A percentile compares a stretch with the other conserved stretches of the same genome.
Evolutionary conservation across 202 grass and related monocot species (phyloP).

Genomic region (Carex arenaria): DNA sequence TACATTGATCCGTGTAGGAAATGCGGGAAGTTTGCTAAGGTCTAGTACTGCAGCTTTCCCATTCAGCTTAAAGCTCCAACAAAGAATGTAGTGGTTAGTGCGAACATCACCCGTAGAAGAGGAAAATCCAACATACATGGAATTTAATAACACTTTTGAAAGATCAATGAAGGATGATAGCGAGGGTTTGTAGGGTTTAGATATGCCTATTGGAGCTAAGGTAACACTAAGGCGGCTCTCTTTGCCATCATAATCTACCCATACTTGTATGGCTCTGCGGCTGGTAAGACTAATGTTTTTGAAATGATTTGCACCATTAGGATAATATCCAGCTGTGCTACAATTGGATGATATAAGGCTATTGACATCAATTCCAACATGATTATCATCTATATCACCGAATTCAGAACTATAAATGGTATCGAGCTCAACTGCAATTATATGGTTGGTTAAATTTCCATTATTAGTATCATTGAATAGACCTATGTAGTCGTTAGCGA

Average conservation of each 20-base stretch:
- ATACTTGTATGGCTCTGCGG: conserved; percentile 20
- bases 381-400: conserved; percentile 30
- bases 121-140: conserved; percentile 36
- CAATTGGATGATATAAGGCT: neutral
- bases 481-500: conserved; percentile 25
- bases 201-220: conserved; percentile 15
- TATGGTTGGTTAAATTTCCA: conserved; percentile 35
- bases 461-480: conserved; percentile 20
- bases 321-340: neutral
- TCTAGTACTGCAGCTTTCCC: conserved; percentile 6
- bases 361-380: conserved; percentile 13
- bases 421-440: conserved; percentile 41
- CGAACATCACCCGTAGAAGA: conserved; percentile 8
- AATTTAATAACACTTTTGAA: conserved; percentile 12
- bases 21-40: conserved; percentile 11
- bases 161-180: conserved; percentile 20
- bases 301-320: neutral
- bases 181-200: conserved; percentile 31
- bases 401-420: conserved; percentile 30
- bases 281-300: conserved; percentile 16
- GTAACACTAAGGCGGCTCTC: conserved; percentile 15
- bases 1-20: neutral
- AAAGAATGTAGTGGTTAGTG: conserved; percentile 27
- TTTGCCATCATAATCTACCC: conserved; percentile 17
- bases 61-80: conserved; percentile 29